Evolutionary conservation across 2,329 filamentous ascomycete species (phyloP), one percentile per base, ranked within the genome.

Genomic region (Aspergillus sergii): DNA sequence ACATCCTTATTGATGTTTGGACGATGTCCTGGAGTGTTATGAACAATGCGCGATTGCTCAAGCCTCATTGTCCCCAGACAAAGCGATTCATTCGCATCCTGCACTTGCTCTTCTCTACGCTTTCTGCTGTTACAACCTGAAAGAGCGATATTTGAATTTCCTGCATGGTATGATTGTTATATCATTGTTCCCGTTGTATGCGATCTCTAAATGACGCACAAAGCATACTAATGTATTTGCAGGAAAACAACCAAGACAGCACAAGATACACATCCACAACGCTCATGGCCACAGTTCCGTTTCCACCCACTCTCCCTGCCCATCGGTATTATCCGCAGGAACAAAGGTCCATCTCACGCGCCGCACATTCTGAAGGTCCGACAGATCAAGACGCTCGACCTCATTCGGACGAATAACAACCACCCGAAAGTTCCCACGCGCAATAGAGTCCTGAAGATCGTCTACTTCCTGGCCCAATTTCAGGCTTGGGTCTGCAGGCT

Each of bases 321-420:
- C 77, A 41, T 71, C 73, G 60, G n/a, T 23, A 21, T 51, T 51
- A 10, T 32, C 19, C 4, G 28, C 28, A 19, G 26, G 48, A 32
- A 85, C 81, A 69, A 88, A 86, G 30, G 83, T 88, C 79, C 93
- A 94, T 64, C 86, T 80, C 82, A 88, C 91, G 71, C 93, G 83
- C 66, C 84, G 82, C 14, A 84, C 83, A 64, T 86, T 85, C 54
- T 84, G 84, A 0, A 89, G 86, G 72, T 92, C 86, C 61, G 85
- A 88, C 59, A 96, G 77, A 74, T 95, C 91, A 19, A 91, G 82
- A 71, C 85, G 83, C 75, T 96, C 93, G 23, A 96, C 89, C 75
- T 91, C 88, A 10, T 91, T 86, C 0, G 96, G 89, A 56, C 89
- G 88, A 75, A 99, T 95, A 73, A 95, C 89, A 4, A 97, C 92